A percentile compares a stretch with the other conserved stretches of the same genome.
Conservation (phyloP, 768 basidiomycete species). For the Lactarius deliciosus region DNA sequence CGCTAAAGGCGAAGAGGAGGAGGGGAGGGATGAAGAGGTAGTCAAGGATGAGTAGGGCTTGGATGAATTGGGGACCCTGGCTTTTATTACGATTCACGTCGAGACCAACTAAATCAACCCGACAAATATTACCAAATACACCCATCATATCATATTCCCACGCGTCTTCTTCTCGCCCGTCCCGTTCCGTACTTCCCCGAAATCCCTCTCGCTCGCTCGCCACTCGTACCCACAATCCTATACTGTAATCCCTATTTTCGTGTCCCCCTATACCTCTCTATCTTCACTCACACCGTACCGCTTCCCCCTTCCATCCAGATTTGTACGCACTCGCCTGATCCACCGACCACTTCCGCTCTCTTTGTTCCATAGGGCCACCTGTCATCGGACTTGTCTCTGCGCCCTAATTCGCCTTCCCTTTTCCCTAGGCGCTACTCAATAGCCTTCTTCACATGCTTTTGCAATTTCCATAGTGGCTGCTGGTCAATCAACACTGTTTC, state of each 20-base stretch:
- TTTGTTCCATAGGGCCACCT: background rate
- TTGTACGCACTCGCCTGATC: background rate
- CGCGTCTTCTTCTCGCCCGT: background rate
- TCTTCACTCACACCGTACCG: background rate
- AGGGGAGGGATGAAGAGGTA: slow-evolving; percentile 31
- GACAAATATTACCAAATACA: slow-evolving; percentile 26
- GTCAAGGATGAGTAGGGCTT: slow-evolving; percentile 2
- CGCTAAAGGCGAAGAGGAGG: slow-evolving; percentile 30
- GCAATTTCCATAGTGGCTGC: background rate
- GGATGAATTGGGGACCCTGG: background rate
- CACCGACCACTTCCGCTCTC: slow-evolving; percentile 3
- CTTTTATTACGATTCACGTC: slow-evolving; percentile 7
- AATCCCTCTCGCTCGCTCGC: background rate
- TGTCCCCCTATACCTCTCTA: background rate
- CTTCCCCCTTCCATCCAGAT: background rate
- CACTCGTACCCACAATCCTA: background rate
- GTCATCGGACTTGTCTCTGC: slow-evolving; percentile 22
- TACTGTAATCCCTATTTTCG: background rate
- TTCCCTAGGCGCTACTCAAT: background rate
- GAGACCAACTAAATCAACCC: background rate
- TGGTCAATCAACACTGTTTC: background rate
- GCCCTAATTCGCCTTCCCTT: slow-evolving; percentile 2
- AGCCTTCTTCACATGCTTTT: slow-evolving; percentile 7
- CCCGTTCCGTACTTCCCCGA: background rate
- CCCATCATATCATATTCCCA: background rate